Evolutionary conservation across 768 basidiomycete genomes (phyloP).

Genomic region (Boletus rubescentipes): DNA sequence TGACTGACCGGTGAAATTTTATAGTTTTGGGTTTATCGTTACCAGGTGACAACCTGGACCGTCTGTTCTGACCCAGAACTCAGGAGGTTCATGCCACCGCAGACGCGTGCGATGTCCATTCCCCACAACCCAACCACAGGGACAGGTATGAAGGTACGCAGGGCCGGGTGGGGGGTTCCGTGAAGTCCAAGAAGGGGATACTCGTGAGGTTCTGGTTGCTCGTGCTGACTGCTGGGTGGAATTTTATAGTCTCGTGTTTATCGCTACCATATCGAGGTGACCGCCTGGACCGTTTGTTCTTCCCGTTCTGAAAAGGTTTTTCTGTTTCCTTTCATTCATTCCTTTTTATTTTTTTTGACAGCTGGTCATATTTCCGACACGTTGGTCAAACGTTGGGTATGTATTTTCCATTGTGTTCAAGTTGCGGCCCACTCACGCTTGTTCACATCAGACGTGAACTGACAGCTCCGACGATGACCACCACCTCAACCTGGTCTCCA

Average conservation of each 20-base stretch:
- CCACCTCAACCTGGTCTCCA: not conserved
- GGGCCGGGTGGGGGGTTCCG: constrained; percentile 3
- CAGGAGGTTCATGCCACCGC: not conserved
- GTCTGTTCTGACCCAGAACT: not conserved
- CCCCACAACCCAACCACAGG: constrained; percentile 20
- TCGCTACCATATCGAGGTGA: constrained; percentile 25
- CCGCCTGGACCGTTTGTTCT: constrained; percentile 23
- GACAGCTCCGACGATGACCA: not conserved
- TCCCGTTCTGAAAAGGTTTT: constrained; percentile 16
- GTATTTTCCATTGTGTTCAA: not conserved
- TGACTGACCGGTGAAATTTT: constrained; percentile 20
- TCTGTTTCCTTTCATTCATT: not conserved
- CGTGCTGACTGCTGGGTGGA: constrained; percentile 14
- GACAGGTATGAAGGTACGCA: constrained; percentile 15
- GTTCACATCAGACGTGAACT: constrained; percentile 1
- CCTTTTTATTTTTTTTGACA: not conserved
- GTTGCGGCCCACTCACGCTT: not conserved
- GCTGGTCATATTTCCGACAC: constrained; percentile 20
- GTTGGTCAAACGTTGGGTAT: not conserved
- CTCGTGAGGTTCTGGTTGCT: constrained; percentile 9
- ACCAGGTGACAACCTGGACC: too few species aligned
- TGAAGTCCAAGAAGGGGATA: constrained; percentile 8
- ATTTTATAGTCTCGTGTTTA: constrained; percentile 25
- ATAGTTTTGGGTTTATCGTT: constrained; percentile 12
- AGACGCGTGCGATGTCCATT: not conserved